A percentile compares a stretch with the other conserved stretches of the same genome.
Conservation (phyloP, 1,284 basidiomycete species). For the Heterobasidion annosum region DNA sequence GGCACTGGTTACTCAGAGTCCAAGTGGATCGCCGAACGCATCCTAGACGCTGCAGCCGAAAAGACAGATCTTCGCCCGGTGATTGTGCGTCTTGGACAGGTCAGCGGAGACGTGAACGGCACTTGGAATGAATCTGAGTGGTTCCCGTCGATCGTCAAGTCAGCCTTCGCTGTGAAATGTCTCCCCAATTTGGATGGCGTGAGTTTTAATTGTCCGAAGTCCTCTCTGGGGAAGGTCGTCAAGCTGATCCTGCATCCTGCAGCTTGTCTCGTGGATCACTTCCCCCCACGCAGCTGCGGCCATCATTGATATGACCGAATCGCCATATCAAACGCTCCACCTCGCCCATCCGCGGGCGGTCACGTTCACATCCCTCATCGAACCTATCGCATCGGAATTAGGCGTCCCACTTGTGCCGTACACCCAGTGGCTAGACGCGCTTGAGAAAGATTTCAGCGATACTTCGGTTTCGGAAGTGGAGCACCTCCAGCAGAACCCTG, state of each 20-base stretch:
- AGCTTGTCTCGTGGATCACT: conserved; percentile 20
- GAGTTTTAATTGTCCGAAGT: background rate
- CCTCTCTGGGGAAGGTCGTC: background rate
- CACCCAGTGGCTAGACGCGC: conserved; percentile 18
- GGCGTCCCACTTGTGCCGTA: conserved; percentile 18
- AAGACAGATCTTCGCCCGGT: conserved; percentile 15
- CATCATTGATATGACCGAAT: conserved; percentile 14
- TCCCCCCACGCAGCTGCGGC: conserved; percentile 15
- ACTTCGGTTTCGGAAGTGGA: conserved; percentile 11
- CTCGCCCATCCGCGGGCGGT: conserved; percentile 19
- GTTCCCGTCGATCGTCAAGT: conserved; percentile 20
- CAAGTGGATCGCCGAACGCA: conserved; percentile 23
- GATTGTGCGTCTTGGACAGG: conserved; percentile 20
- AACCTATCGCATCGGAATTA: conserved; percentile 13
- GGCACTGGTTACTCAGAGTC: conserved; percentile 23
- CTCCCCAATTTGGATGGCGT: conserved; percentile 18
- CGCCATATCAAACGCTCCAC: conserved; percentile 12
- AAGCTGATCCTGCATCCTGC: background rate
- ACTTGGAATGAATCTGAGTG: conserved; percentile 20
- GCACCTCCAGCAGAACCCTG: conserved; percentile 18
- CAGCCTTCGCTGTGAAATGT: conserved; percentile 15
- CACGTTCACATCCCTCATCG: conserved; percentile 14
- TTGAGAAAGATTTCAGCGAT: conserved; percentile 12
- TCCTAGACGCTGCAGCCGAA: conserved; percentile 16
- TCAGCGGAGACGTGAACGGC: conserved; percentile 17